Conservation (phyloP, 78 protist species). For the Dictyostelium intermedium region DNA sequence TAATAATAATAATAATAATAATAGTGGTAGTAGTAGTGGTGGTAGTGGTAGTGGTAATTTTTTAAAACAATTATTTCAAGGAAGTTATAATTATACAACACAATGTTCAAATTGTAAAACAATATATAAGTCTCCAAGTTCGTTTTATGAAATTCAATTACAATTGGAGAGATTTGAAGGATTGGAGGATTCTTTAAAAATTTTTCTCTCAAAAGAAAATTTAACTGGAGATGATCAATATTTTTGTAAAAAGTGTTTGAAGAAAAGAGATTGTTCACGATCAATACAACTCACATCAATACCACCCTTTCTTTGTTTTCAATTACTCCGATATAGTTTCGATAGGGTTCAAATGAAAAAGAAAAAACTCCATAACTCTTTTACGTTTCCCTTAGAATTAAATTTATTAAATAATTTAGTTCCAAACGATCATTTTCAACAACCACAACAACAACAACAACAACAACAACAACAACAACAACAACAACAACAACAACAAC, state of each 20-base stretch:
- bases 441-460: background rate
- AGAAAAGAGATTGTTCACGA: slow-evolving; percentile 15
- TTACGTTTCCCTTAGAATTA: slow-evolving; percentile 57
- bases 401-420: slow-evolving; percentile 10
- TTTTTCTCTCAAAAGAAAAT: slow-evolving; percentile 75
- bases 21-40: background rate
- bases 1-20: background rate
- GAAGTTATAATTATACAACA: slow-evolving; percentile 16
- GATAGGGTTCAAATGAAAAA: slow-evolving; percentile 54
- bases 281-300: slow-evolving; percentile 14
- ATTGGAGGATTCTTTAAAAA: slow-evolving; percentile 38
- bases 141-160: slow-evolving; percentile 33
- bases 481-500: background rate
- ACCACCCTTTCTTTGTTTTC: slow-evolving; percentile 80
- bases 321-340: slow-evolving; percentile 83
- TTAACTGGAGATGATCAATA: slow-evolving; percentile 89
- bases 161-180: slow-evolving; percentile 2
- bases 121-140: background rate
- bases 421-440: background rate
- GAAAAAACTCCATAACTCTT: slow-evolving; percentile 60
- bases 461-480: background rate
- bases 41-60: background rate
- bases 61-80: slow-evolving; percentile 15
- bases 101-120: slow-evolving; percentile 19
- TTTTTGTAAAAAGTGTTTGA: slow-evolving; percentile 74